Evolutionary conservation across 176 grass and related monocot species (phyloP).

Genomic region (Cocos nucifera): DNA sequence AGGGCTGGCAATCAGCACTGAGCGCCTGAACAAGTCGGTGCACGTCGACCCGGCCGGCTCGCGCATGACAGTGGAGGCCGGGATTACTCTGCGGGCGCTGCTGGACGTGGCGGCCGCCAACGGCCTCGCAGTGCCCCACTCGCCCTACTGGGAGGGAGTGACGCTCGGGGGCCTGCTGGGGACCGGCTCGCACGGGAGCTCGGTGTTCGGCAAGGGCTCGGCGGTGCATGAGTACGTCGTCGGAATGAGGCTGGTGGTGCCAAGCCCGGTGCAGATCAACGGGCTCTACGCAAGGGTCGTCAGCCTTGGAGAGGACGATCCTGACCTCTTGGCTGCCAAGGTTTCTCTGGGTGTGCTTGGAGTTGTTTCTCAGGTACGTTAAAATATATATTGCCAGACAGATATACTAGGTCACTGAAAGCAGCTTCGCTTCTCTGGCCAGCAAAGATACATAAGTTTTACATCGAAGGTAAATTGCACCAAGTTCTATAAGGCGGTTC

Average conservation of each 20-base stretch:
- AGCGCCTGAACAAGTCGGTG: conserved; percentile 12
- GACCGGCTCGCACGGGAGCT: conserved; percentile 58
- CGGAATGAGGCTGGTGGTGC: conserved; percentile 42
- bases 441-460: too few relatives aligned
- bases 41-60: conserved; percentile 5
- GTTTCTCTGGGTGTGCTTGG: conserved; percentile 73
- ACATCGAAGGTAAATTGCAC: too few relatives aligned
- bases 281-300: conserved; percentile 28
- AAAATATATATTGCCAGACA: background rate
- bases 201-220: conserved; percentile 43
- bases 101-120: conserved; percentile 29
- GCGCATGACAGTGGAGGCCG: conserved; percentile 26
- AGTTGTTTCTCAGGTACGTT: conserved; percentile 51
- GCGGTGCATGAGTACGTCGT: conserved; percentile 57
- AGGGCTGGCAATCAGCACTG: conserved; percentile 13
- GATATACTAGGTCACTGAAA: background rate
- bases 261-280: conserved; percentile 26
- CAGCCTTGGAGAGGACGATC: conserved; percentile 16
- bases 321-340: conserved; percentile 52
- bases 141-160: conserved; percentile 50
- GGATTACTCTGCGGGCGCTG: conserved; percentile 34
- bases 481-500: too few relatives aligned
- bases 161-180: conserved; percentile 48
- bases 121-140: conserved; percentile 37
- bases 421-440: too few relatives aligned